Percentiles rank a stretch among this genome's conserved stretches.
Evolutionary conservation across 2,329 filamentous ascomycete genomes (phyloP).

Genomic region (Aulographum hederae): DNA sequence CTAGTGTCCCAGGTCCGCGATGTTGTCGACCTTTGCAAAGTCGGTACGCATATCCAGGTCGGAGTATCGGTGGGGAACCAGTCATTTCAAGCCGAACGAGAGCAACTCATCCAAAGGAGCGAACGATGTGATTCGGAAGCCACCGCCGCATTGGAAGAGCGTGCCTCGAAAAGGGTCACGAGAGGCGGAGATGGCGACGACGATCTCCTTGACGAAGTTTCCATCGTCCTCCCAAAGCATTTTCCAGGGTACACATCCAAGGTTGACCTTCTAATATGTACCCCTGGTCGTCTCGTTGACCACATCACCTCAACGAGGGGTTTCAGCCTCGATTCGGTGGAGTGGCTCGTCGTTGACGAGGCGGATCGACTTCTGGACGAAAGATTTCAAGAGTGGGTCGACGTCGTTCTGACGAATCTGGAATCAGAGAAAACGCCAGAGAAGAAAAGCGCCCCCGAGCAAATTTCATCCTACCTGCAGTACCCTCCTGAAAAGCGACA

Average conservation of each 20-base stretch:
- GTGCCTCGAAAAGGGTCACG: conserved; percentile 14
- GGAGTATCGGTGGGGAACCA: conserved; percentile 72
- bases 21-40: conserved; percentile 55
- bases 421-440: conserved; percentile 31
- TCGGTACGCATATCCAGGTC: conserved; percentile 55
- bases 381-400: conserved; percentile 82
- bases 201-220: conserved; percentile 18
- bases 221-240: conserved; percentile 36
- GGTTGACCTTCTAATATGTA: conserved; percentile 79
- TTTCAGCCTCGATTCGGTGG: conserved; percentile 58
- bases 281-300: conserved; percentile 79
- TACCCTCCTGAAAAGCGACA: conserved; percentile 19
- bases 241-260: conserved; percentile 49
- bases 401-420: conserved; percentile 42
- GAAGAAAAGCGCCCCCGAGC: conserved; percentile 28
- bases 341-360: conserved; percentile 86
- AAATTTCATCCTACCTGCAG: conserved; percentile 27
- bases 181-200: conserved; percentile 17
- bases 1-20: conserved; percentile 73
- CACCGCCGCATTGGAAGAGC: conserved; percentile 29
- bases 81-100: conserved; percentile 48
- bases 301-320: conserved; percentile 71
- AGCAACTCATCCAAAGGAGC: conserved; percentile 38
- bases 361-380: conserved; percentile 83
- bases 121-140: conserved; percentile 43